A percentile compares a stretch with the other conserved stretches of the same genome.
phyloP scores from a whole-genome alignment of 1,284 basidiomycete genomes.

The Microbotryomycetes sp. region DNA sequence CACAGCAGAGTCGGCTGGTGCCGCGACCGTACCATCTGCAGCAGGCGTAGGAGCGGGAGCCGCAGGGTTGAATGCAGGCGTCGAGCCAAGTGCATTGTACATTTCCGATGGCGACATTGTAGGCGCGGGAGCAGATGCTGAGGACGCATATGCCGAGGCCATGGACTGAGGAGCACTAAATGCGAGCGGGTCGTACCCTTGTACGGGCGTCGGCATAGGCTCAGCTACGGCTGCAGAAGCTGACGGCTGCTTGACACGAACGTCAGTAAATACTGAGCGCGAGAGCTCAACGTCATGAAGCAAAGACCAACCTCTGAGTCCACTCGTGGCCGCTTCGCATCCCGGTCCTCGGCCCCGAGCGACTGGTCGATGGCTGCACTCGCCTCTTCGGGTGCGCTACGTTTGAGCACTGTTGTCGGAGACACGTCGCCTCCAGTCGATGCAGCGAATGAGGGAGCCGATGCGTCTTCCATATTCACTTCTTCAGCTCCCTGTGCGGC shows the following conservation, averaged over 20 bases:
- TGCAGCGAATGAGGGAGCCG: background rate
- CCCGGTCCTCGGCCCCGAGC: background rate
- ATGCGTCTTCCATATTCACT: background rate
- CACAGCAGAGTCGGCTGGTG: background rate
- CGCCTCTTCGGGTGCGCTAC: background rate
- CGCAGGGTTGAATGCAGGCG: background rate
- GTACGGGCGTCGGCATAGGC: background rate
- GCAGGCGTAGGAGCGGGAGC: background rate
- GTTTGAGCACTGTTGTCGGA: background rate
- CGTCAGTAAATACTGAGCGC: background rate
- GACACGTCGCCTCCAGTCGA: background rate
- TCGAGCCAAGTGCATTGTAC: background rate
- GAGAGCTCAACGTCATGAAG: background rate
- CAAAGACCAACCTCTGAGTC: background rate
- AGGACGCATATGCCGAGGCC: background rate
- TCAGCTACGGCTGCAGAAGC: background rate
- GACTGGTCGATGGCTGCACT: background rate
- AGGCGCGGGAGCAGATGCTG: constrained; percentile 4
- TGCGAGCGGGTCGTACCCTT: constrained; percentile 14
- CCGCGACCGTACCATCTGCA: background rate
- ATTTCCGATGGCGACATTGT: constrained; percentile 26
- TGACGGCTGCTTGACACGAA: background rate
- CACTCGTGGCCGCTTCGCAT: background rate
- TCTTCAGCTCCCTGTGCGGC: background rate
- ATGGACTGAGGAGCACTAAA: constrained; percentile 9